phyloP scores from a whole-genome alignment of 257 asterid genomes.

The Galeopsis tetrahit region DNA sequence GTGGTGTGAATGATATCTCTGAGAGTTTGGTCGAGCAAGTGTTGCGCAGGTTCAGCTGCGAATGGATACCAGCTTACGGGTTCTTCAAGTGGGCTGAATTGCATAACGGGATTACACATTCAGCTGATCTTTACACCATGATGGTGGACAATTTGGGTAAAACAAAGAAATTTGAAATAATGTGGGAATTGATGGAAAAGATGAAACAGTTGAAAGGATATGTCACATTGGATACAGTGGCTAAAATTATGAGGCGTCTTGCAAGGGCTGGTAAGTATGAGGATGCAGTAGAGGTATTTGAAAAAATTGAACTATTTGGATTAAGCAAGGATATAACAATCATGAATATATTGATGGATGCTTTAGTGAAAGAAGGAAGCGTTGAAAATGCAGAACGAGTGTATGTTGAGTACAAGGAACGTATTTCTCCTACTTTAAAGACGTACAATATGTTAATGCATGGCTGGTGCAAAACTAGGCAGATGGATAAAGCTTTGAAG shows the following conservation, averaged over 20 bases:
- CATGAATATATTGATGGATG: slow-evolving; percentile 61
- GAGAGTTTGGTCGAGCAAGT: slow-evolving; percentile 65
- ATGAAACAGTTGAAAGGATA: slow-evolving; percentile 65
- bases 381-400: slow-evolving; percentile 75
- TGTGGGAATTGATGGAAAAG: slow-evolving; percentile 80
- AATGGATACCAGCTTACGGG: slow-evolving; percentile 76
- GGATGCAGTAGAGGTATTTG: slow-evolving; percentile 64
- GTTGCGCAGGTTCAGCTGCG: slow-evolving; percentile 71
- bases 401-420: slow-evolving; percentile 49
- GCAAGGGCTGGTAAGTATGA: slow-evolving; percentile 68
- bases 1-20: slow-evolving; percentile 49
- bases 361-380: slow-evolving; percentile 69
- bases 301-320: slow-evolving; percentile 51
- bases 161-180: slow-evolving; percentile 55
- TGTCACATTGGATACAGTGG: slow-evolving; percentile 60
- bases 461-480: slow-evolving; percentile 86
- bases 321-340: slow-evolving; percentile 46
- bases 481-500: slow-evolving; percentile 63
- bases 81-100: slow-evolving; percentile 82
- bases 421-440: slow-evolving; percentile 47
- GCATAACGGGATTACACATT: slow-evolving; percentile 42
- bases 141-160: slow-evolving; percentile 83
- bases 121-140: slow-evolving; percentile 58
- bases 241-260: slow-evolving; percentile 67
- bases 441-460: slow-evolving; percentile 76